These are phyloP conservation scores for Euryodendron excelsum DNA, from an alignment of 148 eudicot species.

Conservation along the genomic window DNA sequence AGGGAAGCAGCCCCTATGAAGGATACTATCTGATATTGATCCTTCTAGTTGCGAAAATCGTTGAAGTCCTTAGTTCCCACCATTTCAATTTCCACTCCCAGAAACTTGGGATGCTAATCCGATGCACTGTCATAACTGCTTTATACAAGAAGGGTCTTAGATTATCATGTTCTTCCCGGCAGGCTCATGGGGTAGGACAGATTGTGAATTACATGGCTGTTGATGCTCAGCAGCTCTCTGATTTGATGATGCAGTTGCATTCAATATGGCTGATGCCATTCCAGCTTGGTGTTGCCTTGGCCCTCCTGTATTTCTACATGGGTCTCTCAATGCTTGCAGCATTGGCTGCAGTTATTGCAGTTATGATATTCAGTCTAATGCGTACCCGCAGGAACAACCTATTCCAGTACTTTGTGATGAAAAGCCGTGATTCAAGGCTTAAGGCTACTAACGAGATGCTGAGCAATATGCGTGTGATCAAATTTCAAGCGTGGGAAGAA, in stretches of 20 bases:
- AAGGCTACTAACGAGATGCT: conserved; percentile 29
- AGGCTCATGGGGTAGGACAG: conserved; percentile 24
- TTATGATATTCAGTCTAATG: conserved; percentile 12
- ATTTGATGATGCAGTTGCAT: conserved; percentile 20
- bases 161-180: conserved; percentile 23
- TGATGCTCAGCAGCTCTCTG: conserved; percentile 24
- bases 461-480: conserved; percentile 25
- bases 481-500: conserved; percentile 29
- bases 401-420: conserved; percentile 20
- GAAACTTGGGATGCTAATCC: conserved; percentile 25
- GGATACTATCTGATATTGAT: conserved; percentile 20
- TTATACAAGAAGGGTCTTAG: conserved; percentile 23
- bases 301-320: conserved; percentile 18
- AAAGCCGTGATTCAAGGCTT: conserved; percentile 22
- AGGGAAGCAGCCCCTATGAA: conserved; percentile 15
- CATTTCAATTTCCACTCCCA: conserved; percentile 22
- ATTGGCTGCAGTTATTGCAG: conserved; percentile 7
- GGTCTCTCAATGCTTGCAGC: conserved; percentile 20
- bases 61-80: conserved; percentile 24
- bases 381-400: neutral
- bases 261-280: conserved; percentile 26
- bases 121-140: conserved; percentile 16
- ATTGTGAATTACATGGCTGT: conserved; percentile 28
- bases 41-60: conserved; percentile 16
- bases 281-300: conserved; percentile 16